Evolutionary conservation across 192 early-diverging fungal genomes (phyloP), one percentile per base, ranked within the genome.

Genomic region (Linnemannia zychae): DNA sequence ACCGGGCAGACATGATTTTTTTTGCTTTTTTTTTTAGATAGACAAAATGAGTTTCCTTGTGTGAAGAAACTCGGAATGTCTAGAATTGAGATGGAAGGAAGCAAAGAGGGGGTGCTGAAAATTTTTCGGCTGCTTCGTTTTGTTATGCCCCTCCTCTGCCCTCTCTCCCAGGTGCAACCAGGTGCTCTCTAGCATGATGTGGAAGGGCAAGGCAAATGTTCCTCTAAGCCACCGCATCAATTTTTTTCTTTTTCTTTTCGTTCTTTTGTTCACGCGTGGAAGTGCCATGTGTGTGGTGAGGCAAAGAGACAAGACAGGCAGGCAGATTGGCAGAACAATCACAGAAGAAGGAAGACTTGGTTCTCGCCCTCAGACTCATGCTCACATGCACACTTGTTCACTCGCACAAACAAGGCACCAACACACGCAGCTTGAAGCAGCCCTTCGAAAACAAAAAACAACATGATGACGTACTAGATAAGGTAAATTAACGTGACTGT

Each of bases 1-100:
- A 84, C 82, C 72, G 18, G 76, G 82, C 76, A 78, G 82, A 53
- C 82, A 84, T 84, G 76, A 79, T 84, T 84, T 84, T 81, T 84
- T 84, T 78, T 74, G 65, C 72, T 84, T 84, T 84, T 84, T 84
- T 84, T 79, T 78, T 75, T 75, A 74, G 24, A 53, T 74, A 75
- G 73, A 84, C 76, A 79, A 67, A 71, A 57, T 75, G 82, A 84
- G 82, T 79, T 78, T 73, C 50, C 71, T 73, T 67, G n/a, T 76
- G 33, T 67, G 49, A 75, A 84, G 74, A 72, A 84, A 84, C 82
- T 78, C 82, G 82, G 71, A 78, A 60, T 79, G 82, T 78, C 82
- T 78, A 71, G 40, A 47, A 67, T 33, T 53, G 75, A 78, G 81
- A 83, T 83, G 81, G 81, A 83, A 65, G 37, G 81, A 77, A 83